A percentile compares a stretch with the other conserved stretches of the same genome.
These are phyloP conservation scores for Ophiosphaerella herpotricha DNA, from an alignment of 2,329 filamentous ascomycete genomes.

Conservation along the genomic window DNA sequence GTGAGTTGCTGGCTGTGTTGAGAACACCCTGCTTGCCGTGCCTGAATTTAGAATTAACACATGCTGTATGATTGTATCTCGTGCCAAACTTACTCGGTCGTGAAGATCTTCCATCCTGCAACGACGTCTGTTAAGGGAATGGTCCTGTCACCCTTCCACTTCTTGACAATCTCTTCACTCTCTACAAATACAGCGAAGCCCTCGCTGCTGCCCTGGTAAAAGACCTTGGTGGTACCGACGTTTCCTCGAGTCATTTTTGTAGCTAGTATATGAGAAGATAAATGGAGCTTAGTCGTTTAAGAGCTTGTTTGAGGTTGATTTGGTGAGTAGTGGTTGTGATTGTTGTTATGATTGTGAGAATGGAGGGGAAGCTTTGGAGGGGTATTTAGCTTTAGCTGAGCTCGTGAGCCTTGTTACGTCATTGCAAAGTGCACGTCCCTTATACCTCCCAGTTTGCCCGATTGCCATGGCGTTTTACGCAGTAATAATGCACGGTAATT, in stretches of 20 bases:
- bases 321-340: background rate
- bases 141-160: constrained; percentile 81
- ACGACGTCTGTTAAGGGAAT: constrained; percentile 84
- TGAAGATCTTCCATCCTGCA: constrained; percentile 85
- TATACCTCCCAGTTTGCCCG: background rate
- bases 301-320: constrained; percentile 1
- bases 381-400: constrained; percentile 31
- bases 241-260: constrained; percentile 50
- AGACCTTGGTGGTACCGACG: constrained; percentile 72
- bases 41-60: constrained; percentile 52
- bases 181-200: constrained; percentile 73
- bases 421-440: constrained; percentile 32
- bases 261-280: constrained; percentile 6
- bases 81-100: constrained; percentile 72
- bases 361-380: constrained; percentile 37
- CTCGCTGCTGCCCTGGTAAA: constrained; percentile 76
- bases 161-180: constrained; percentile 65
- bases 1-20: constrained; percentile 74
- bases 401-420: constrained; percentile 36
- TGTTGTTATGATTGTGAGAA: constrained; percentile 5
- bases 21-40: constrained; percentile 83
- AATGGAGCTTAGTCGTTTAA: background rate
- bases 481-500: background rate
- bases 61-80: background rate
- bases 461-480: no score